A percentile compares a stretch with the other conserved stretches of the same genome.
Evolutionary conservation across 805 yeast genomes (phyloP).

Genomic region (Martiniozyma abietophila): DNA sequence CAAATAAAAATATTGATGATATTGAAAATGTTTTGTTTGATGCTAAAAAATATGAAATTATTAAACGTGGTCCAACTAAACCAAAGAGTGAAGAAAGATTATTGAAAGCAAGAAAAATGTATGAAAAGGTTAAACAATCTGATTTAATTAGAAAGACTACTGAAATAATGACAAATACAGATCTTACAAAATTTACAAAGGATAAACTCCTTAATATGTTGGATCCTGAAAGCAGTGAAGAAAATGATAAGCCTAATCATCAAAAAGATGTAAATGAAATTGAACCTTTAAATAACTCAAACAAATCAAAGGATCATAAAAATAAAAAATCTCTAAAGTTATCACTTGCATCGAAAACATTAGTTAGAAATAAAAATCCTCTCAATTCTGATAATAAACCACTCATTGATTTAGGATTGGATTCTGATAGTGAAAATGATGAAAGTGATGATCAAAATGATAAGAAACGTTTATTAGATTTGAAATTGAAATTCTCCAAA

Average conservation of each 20-base stretch:
- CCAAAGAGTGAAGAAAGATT: constrained; percentile 3
- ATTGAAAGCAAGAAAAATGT: constrained; percentile 3
- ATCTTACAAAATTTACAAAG: constrained; percentile 15
- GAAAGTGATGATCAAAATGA: constrained; percentile 1
- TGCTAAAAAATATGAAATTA: no score
- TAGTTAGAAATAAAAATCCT: neutral
- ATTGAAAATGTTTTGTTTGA: no score
- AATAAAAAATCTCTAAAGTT: neutral
- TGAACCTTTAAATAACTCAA: neutral
- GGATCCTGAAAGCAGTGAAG: neutral
- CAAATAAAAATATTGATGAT: constrained; percentile 3
- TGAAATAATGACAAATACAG: constrained; percentile 13
- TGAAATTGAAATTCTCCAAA: constrained; percentile 8
- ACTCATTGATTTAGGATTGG: constrained; percentile 3
- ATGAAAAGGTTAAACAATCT: constrained; percentile 5
- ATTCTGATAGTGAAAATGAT: constrained; percentile 2
- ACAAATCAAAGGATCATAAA: neutral
- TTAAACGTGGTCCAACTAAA: no score
- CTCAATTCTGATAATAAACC: neutral
- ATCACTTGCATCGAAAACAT: neutral
- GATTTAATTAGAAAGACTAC: constrained; percentile 8
- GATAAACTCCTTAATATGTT: constrained; percentile 7
- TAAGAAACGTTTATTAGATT: constrained; percentile 8
- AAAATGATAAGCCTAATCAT: neutral
- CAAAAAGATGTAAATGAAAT: neutral